phyloP scores from a whole-genome alignment of 306 rosid species.

The Quercus bicolor region DNA sequence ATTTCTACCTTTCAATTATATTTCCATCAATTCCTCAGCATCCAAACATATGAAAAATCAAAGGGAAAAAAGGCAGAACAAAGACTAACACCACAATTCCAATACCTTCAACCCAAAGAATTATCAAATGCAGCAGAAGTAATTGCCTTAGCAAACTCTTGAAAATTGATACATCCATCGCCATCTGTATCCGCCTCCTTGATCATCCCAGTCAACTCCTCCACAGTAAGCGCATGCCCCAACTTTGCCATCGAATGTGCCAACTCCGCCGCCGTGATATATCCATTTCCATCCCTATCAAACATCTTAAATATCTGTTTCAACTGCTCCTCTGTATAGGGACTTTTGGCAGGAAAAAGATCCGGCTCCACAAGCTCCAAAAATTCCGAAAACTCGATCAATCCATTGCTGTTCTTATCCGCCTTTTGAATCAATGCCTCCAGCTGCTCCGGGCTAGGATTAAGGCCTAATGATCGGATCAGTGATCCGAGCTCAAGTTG shows the following conservation, averaged over 20 bases:
- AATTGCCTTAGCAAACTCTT: constrained; percentile 70
- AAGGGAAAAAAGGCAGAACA: background rate
- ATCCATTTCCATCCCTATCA: constrained; percentile 85
- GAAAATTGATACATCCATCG: constrained; percentile 74
- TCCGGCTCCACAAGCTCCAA: constrained; percentile 78
- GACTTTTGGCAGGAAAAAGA: constrained; percentile 63
- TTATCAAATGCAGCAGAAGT: constrained; percentile 89
- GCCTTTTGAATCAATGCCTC: constrained; percentile 67
- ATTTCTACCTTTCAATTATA: background rate
- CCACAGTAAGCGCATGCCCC: constrained; percentile 80
- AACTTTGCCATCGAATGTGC: constrained; percentile 92
- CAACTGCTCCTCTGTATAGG: constrained; percentile 83
- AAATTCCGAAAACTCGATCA: constrained; percentile 80
- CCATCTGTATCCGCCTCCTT: constrained; percentile 87
- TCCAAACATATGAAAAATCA: background rate
- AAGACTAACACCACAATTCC: background rate
- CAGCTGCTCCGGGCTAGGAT: constrained; percentile 75
- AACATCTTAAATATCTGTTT: constrained; percentile 64
- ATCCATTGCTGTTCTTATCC: constrained; percentile 76
- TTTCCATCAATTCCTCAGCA: background rate
- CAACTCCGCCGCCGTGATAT: constrained; percentile 82
- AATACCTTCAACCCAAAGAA: constrained; percentile 56
- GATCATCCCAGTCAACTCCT: constrained; percentile 91
- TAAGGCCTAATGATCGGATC: constrained; percentile 77
- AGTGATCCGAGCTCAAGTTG: constrained; percentile 82